phyloP scores from a whole-genome alignment of 2,329 filamentous ascomycete species.

The Exophiala aquamarina region DNA sequence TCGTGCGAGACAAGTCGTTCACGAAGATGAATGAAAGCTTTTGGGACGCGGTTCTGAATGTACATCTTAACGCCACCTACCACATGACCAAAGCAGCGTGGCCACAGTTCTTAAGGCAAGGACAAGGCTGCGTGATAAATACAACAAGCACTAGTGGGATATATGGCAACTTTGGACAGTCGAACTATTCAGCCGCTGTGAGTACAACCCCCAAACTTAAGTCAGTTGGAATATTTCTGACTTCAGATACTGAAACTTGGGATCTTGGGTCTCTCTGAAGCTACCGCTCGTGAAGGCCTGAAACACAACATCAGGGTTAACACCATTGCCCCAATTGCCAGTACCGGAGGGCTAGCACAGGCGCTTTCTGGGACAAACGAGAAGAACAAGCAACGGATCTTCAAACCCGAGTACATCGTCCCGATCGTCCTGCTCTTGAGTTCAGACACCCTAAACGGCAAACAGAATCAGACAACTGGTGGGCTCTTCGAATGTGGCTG shows the following conservation, averaged over 20 bases:
- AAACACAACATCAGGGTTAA: slow-evolving; percentile 99
- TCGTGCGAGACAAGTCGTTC: slow-evolving; percentile 86
- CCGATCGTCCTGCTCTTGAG: slow-evolving; percentile 85
- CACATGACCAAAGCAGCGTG: slow-evolving; percentile 93
- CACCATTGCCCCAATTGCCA: slow-evolving; percentile 95
- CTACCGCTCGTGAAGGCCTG: slow-evolving; percentile 83
- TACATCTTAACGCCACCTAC: slow-evolving; percentile 90
- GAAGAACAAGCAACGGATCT: slow-evolving; percentile 58
- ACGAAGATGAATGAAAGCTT: slow-evolving; percentile 97
- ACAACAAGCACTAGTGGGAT: slow-evolving; percentile 90
- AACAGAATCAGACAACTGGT: slow-evolving; percentile 78
- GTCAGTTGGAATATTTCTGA: slow-evolving; percentile 29
- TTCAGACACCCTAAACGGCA: slow-evolving; percentile 62
- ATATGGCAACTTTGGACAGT: slow-evolving; percentile 92
- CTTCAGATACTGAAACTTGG: slow-evolving; percentile 65
- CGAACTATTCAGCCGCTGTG: slow-evolving; percentile 96
- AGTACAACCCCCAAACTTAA: slow-evolving; percentile 71
- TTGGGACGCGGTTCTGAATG: slow-evolving; percentile 91
- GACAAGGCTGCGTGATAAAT: slow-evolving; percentile 95
- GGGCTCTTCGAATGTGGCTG: slow-evolving; percentile 91
- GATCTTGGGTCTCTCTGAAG: slow-evolving; percentile 91
- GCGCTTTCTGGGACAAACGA: slow-evolving; percentile 96
- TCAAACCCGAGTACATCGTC: slow-evolving; percentile 94
- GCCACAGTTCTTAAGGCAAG: slow-evolving; percentile 97
- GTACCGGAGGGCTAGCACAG: slow-evolving; percentile 89